A percentile compares a stretch with the other conserved stretches of the same genome.
Evolutionary conservation across 164 flowering plant genomes (phyloP).

Genomic region (Chimonanthus salicifolius): DNA sequence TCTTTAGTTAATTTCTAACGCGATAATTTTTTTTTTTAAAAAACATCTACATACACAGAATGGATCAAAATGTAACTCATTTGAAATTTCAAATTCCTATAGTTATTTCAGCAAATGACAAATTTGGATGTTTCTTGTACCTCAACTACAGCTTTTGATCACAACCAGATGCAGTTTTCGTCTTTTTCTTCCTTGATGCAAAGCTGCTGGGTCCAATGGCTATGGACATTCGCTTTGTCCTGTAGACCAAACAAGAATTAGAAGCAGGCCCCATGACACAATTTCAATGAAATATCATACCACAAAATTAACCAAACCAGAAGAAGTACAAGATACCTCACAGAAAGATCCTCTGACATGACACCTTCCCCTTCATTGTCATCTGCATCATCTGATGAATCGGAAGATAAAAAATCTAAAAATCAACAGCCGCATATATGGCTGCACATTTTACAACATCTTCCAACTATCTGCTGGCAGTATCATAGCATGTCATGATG

Average conservation of each 20-base stretch:
- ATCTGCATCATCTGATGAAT: conserved; percentile 24
- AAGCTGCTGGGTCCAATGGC: conserved; percentile 76
- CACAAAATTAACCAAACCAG: background rate
- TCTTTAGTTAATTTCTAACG: too few relatives aligned
- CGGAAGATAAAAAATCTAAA: conserved; percentile 3
- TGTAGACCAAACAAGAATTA: conserved; percentile 24
- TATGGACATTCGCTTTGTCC: conserved; percentile 71
- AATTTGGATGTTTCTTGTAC: background rate
- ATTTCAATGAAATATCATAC: background rate
- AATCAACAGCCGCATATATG: background rate
- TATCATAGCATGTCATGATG: background rate
- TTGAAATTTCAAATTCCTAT: background rate
- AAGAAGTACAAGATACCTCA: conserved; percentile 28
- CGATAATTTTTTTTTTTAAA: too few relatives aligned
- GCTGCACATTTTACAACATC: background rate
- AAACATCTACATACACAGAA: too few relatives aligned
- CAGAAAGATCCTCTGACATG: conserved; percentile 46
- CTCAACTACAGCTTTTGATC: conserved; percentile 4
- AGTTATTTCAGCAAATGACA: background rate
- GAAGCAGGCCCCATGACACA: too few relatives aligned
- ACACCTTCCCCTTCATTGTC: conserved; percentile 13
- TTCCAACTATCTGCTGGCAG: background rate
- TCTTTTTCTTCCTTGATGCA: conserved; percentile 82
- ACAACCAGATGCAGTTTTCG: conserved; percentile 11
- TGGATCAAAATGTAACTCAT: background rate